Evolutionary conservation across 352 stramenopile species (phyloP).

Genomic region (Pythium dissimile): DNA sequence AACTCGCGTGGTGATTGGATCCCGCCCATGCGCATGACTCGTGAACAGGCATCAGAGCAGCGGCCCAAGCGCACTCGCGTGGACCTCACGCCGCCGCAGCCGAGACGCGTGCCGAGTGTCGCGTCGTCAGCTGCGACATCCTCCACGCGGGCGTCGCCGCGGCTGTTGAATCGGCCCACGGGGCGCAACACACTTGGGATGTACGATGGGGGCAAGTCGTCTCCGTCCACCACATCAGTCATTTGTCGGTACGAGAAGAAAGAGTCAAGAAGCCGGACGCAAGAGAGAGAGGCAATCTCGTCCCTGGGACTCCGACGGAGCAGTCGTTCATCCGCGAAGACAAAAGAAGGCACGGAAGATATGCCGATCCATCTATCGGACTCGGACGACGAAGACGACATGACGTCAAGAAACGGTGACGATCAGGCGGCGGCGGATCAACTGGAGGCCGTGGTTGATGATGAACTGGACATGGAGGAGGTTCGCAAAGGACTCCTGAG

Average conservation of each 20-base stretch:
- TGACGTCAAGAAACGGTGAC: neutral
- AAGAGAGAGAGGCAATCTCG: neutral
- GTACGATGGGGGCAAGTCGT: constrained; percentile 5
- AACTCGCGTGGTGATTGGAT: neutral
- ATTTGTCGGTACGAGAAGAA: neutral
- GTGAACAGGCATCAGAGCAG: neutral
- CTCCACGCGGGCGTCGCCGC: neutral
- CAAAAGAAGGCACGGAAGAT: constrained; percentile 17
- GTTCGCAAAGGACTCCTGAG: constrained; percentile 6
- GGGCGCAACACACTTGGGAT: constrained; percentile 7
- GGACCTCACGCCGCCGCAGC: neutral
- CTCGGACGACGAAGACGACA: constrained; percentile 14
- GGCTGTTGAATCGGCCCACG: neutral
- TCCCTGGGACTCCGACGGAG: neutral
- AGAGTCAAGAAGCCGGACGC: neutral
- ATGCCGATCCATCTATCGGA: constrained; percentile 24
- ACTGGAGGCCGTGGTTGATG: constrained; percentile 3
- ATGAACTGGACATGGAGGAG: constrained; percentile 4
- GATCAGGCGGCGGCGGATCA: neutral
- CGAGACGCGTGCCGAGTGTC: neutral
- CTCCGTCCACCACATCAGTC: neutral
- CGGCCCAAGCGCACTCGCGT: neutral
- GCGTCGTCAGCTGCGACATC: neutral
- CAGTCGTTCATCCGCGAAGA: neutral
- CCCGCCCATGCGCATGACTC: neutral